A percentile compares a stretch with the other conserved stretches of the same genome.
Evolutionary conservation across 139 green algal species (phyloP).

Genomic region (Marvania coccoides): DNA sequence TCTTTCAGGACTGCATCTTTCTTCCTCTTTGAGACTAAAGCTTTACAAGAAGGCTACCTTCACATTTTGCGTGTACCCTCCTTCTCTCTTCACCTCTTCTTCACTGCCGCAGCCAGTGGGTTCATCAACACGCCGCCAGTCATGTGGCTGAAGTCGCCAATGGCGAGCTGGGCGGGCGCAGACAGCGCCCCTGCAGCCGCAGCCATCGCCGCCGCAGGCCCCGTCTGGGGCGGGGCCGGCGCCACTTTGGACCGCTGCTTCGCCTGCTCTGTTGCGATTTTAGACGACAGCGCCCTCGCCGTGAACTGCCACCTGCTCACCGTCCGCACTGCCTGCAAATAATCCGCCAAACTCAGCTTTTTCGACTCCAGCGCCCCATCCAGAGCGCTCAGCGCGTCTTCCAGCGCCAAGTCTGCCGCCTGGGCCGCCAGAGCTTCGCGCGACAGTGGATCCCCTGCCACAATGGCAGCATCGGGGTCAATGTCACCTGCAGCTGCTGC

Average conservation of each 20-base stretch:
- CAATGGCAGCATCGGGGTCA: neutral
- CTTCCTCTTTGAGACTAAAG: too few species aligned
- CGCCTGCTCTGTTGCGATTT: neutral
- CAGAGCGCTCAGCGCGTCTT: neutral
- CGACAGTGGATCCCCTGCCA: neutral
- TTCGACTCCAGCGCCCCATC: neutral
- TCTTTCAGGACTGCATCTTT: too few species aligned
- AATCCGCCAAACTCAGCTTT: slow-evolving; percentile 2
- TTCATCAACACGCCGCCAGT: neutral
- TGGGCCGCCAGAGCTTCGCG: neutral
- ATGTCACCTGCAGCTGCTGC: neutral
- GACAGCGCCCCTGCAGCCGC: neutral
- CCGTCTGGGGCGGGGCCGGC: neutral
- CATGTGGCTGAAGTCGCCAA: neutral
- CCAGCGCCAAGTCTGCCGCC: neutral
- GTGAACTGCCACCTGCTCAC: neutral
- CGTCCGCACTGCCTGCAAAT: neutral
- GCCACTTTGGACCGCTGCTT: neutral
- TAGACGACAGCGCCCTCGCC: neutral
- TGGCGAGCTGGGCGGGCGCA: neutral
- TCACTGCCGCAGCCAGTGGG: neutral
- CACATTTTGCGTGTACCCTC: too few species aligned
- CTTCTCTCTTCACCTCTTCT: neutral
- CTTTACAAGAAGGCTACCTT: too few species aligned
- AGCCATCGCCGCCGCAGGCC: neutral